A percentile compares a stretch with the other conserved stretches of the same genome.
These are phyloP conservation scores for Balamuthia mandrillaris DNA, from an alignment of 208 protist species.

Conservation along the genomic window DNA sequence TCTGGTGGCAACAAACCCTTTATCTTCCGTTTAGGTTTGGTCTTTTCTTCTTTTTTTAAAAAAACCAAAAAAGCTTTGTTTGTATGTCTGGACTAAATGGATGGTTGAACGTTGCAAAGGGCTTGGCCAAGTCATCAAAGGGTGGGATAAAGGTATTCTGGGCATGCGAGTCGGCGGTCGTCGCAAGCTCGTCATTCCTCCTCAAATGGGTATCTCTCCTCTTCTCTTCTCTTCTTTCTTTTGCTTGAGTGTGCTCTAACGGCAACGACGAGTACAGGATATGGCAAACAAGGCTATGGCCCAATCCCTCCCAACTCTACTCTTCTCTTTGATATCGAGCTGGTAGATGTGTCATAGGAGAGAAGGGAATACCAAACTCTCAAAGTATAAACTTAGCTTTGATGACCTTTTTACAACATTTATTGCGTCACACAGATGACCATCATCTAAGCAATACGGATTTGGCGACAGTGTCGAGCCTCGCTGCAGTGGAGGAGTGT, in stretches of 20 bases:
- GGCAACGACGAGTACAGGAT: background rate
- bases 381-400: too few species aligned
- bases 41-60: background rate
- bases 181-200: background rate
- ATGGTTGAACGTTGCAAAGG: background rate
- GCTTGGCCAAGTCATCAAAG: conserved; percentile 18
- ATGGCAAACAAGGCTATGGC: background rate
- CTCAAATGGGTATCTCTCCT: background rate
- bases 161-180: conserved; percentile 11
- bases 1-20: conserved; percentile 24
- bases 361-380: background rate
- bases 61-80: background rate
- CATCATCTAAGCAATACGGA: too few species aligned
- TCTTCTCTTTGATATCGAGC: conserved; percentile 8
- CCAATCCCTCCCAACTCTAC: conserved; percentile 10
- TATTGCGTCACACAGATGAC: too few species aligned
- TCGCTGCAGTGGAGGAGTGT: too few species aligned
- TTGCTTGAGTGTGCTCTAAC: too few species aligned
- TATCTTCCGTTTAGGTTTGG: conserved; percentile 3
- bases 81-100: background rate
- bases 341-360: background rate
- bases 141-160: background rate
- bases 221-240: background rate
- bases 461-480: too few species aligned
- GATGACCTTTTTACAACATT: too few species aligned